Conservation (phyloP, 176 grass and related monocot genomes). For the Coix lacrymajobi region DNA sequence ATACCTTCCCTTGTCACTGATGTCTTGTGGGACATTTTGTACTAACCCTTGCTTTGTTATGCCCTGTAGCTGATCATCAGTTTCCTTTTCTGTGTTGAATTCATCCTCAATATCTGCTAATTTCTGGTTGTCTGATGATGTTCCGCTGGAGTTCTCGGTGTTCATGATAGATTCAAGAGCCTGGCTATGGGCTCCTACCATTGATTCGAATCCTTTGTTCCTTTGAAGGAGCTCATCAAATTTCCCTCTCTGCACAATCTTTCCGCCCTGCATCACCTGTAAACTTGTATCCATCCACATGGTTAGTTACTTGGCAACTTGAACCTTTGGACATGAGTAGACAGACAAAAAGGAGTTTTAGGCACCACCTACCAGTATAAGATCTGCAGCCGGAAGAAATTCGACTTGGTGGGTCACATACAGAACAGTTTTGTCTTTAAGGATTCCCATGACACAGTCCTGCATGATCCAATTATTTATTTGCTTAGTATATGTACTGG, state of each 20-base stretch:
- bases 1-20: constrained; percentile 57
- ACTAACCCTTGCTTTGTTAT: constrained; percentile 68
- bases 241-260: constrained; percentile 65
- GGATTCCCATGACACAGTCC: constrained; percentile 84
- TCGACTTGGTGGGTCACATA: constrained; percentile 96
- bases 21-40: constrained; percentile 52
- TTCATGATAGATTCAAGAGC: constrained; percentile 74
- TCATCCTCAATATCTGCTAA: constrained; percentile 29
- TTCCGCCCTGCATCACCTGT: constrained; percentile 93
- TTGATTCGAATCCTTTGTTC: constrained; percentile 69
- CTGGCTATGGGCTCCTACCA: constrained; percentile 83
- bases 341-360: neutral
- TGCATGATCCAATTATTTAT: constrained; percentile 23
- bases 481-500: neutral
- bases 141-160: constrained; percentile 67
- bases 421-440: constrained; percentile 78
- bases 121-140: constrained; percentile 16
- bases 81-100: constrained; percentile 38
- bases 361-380: constrained; percentile 63
- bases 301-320: constrained; percentile 11
- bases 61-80: constrained; percentile 38
- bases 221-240: constrained; percentile 76
- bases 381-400: constrained; percentile 79
- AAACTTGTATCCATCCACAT: constrained; percentile 1
- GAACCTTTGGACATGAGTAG: neutral